Conservation (phyloP, 2,329 filamentous ascomycete species). For the Bipolaris sorokiniana region DNA sequence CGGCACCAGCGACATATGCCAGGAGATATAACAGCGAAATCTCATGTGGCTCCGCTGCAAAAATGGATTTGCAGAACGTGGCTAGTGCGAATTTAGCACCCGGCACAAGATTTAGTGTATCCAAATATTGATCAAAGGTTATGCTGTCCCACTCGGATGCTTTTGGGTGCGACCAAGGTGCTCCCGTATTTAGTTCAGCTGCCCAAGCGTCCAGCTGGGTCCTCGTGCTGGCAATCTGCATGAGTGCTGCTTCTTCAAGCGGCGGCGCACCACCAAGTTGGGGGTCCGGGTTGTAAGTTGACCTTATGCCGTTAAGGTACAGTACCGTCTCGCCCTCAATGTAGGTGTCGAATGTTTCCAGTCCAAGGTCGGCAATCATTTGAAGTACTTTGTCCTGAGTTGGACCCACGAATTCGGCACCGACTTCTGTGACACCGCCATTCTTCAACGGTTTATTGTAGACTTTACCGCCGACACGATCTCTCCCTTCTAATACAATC, state of each 20-base stretch:
- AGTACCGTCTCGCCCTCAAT: conserved; percentile 21
- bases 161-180: conserved; percentile 24
- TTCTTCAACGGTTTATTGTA: conserved; percentile 34
- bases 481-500: conserved; percentile 58
- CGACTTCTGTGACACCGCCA: conserved; percentile 30
- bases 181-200: conserved; percentile 22
- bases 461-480: conserved; percentile 61
- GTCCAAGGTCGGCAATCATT: conserved; percentile 27
- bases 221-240: conserved; percentile 17
- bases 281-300: conserved; percentile 17
- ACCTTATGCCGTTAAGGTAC: conserved; percentile 22
- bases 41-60: conserved; percentile 21
- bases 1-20: conserved; percentile 28
- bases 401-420: conserved; percentile 32
- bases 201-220: conserved; percentile 26
- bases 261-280: conserved; percentile 23
- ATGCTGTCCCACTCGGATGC: conserved; percentile 22
- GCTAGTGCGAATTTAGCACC: conserved; percentile 21
- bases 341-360: conserved; percentile 26
- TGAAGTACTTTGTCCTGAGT: conserved; percentile 28
- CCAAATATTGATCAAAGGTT: conserved; percentile 21
- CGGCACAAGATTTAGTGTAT: conserved; percentile 2
- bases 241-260: conserved; percentile 12
- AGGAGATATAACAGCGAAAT: conserved; percentile 27
- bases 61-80: conserved; percentile 20